Base-by-base conservation (phyloP, 2,329 filamentous ascomycete genomes). In the Clarireedia homoeocarpa region DNA sequence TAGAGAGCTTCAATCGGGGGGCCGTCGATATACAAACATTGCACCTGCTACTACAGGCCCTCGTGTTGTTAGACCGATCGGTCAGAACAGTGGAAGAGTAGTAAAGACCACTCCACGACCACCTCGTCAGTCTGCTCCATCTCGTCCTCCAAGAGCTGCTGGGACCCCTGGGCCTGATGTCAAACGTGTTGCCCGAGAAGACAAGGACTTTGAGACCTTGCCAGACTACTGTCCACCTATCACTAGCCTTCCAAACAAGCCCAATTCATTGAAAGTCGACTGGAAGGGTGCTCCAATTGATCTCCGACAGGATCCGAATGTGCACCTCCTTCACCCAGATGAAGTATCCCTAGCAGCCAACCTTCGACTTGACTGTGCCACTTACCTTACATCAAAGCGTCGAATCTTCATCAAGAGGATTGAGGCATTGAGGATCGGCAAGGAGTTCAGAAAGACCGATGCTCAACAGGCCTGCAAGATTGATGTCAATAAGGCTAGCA, bases 391-490 rank as follows among this genome's bases (percentile, higher is more conserved):
- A 58, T 94, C 88, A 76, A 97, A 96, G 78, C 85, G 92, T 57
- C 86, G 91, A 58, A 92, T 97, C 67, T 97, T 97, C 70, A 77
- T 86, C 54, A 83, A 84, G 50, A 83, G 89, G 42, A 80, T 92
- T 36, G 81, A 86, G 51, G 81, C 84, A 2, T 74, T 83, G 39
- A 72, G 75, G 55, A 83, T 82, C 38, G 80, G 81, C 68, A 94
- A 95, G 72, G 88, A 91, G 66, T 96, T 96, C 71, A 85, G 89
- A 70, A 96, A 96, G 80, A 97, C 92, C 1, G 89, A 96, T 69
- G 90, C 91, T 5, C 92, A 97, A 71, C 89, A 95, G 70, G 90
- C 89, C n/a, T 95, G 90, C 79, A 95, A 95, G 76, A 96, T 96
- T 61, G 92, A 97, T 66, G 92, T 97, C 70, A 96, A 96, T 77